Evolutionary conservation across 805 yeast genomes (phyloP).

Genomic region (Saccharomycopsis lassenensis): DNA sequence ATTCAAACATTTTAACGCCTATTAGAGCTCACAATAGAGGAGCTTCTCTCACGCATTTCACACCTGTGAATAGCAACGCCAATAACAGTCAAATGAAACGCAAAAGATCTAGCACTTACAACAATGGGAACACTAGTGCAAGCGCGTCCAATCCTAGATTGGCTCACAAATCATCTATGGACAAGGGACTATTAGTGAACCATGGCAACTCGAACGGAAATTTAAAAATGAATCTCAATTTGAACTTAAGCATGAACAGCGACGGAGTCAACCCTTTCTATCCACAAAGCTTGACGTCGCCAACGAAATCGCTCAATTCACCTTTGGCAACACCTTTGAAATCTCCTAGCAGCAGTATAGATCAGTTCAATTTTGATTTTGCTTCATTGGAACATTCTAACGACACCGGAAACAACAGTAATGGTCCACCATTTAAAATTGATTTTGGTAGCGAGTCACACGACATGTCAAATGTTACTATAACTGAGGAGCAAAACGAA

Average conservation of each 20-base stretch:
- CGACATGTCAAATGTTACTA: not conserved
- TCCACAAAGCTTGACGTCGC: conserved; percentile 10
- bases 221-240: no score
- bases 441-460: not conserved
- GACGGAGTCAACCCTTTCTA: conserved; percentile 15
- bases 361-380: no score
- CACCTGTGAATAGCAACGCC: conserved; percentile 8
- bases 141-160: conserved; percentile 4
- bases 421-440: conserved; percentile 2
- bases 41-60: conserved; percentile 13
- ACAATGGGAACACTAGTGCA: no score
- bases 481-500: not conserved
- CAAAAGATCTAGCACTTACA: conserved; percentile 6
- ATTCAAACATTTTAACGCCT: conserved; percentile 1
- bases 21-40: conserved; percentile 12
- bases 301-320: conserved; percentile 5
- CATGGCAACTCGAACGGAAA: conserved; percentile 1
- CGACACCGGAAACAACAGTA: conserved; percentile 2
- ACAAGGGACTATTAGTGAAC: not conserved
- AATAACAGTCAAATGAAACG: not conserved
- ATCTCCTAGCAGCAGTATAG: not conserved
- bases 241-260: conserved; percentile 1
- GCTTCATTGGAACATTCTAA: no score
- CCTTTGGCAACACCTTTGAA: conserved; percentile 3
- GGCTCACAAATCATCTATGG: not conserved